phyloP scores from a whole-genome alignment of 73 alveolate species.

The Paramecium biaurelia region DNA sequence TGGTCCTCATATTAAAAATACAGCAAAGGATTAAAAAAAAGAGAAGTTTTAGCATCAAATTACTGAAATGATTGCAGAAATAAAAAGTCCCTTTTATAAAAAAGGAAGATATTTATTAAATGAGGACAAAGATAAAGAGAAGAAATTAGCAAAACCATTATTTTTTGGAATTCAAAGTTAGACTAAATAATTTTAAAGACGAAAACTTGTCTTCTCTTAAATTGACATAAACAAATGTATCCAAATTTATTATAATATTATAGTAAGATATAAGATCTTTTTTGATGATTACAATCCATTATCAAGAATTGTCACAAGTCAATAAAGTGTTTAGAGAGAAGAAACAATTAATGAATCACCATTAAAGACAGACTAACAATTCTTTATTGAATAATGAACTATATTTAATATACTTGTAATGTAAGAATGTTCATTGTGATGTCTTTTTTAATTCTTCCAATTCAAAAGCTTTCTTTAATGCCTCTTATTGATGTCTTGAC shows the following conservation, averaged over 20 bases:
- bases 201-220: neutral
- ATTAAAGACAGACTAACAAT: neutral
- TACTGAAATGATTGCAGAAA: conserved; percentile 28
- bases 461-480: conserved; percentile 65
- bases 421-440: conserved; percentile 55
- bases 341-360: neutral
- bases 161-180: conserved; percentile 52
- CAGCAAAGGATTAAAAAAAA: neutral
- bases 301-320: neutral
- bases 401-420: neutral
- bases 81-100: neutral
- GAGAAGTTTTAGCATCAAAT: neutral
- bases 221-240: conserved; percentile 11
- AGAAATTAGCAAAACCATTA: conserved; percentile 38
- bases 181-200: neutral
- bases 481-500: conserved; percentile 68
- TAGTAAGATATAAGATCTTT: conserved; percentile 31
- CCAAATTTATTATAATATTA: neutral
- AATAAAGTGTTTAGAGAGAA: neutral
- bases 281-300: conserved; percentile 48
- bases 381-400: conserved; percentile 1
- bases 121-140: conserved; percentile 45
- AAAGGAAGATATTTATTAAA: conserved; percentile 23
- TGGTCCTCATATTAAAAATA: neutral
- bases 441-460: conserved; percentile 76